These are phyloP conservation scores for Kwoniella pini DNA, from an alignment of 768 basidiomycete species.

Conservation along the genomic window DNA sequence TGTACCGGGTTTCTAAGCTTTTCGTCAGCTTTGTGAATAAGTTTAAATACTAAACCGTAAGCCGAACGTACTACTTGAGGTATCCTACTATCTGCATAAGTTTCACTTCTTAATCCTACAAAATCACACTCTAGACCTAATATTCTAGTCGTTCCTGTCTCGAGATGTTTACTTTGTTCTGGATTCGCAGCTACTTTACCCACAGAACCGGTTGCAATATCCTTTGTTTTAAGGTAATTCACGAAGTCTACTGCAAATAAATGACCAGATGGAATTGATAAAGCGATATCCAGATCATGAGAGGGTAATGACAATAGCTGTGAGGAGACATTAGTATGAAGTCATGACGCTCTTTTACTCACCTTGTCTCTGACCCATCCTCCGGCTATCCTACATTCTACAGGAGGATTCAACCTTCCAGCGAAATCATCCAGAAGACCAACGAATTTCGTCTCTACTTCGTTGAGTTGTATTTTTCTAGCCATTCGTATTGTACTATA, in stretches of 20 bases:
- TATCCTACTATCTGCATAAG: slow-evolving; percentile 86
- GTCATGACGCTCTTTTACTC: slow-evolving; percentile 27
- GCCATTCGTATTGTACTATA: slow-evolving; percentile 13
- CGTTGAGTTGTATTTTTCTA: slow-evolving; percentile 62
- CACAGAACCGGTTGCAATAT: slow-evolving; percentile 57
- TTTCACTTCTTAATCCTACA: slow-evolving; percentile 89
- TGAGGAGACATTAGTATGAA: not conserved
- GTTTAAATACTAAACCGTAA: not conserved
- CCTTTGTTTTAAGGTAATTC: slow-evolving; percentile 59
- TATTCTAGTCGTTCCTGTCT: slow-evolving; percentile 83
- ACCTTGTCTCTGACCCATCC: slow-evolving; percentile 99
- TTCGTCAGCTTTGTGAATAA: not conserved
- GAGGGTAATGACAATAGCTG: slow-evolving; percentile 76
- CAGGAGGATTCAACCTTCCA: slow-evolving; percentile 60
- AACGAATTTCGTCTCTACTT: slow-evolving; percentile 70
- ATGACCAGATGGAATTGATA: slow-evolving; percentile 84
- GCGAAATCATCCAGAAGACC: slow-evolving; percentile 78
- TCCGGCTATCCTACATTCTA: slow-evolving; percentile 83
- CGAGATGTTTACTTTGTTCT: slow-evolving; percentile 95
- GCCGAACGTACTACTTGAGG: slow-evolving; percentile 72
- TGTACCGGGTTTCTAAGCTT: slow-evolving; percentile 79
- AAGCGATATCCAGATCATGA: slow-evolving; percentile 90
- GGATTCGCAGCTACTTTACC: slow-evolving; percentile 90
- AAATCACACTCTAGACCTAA: slow-evolving; percentile 84
- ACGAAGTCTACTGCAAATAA: slow-evolving; percentile 80